Evolutionary conservation across 2,329 filamentous ascomycete species (phyloP).

Genomic region (Ophiostoma sp.): DNA sequence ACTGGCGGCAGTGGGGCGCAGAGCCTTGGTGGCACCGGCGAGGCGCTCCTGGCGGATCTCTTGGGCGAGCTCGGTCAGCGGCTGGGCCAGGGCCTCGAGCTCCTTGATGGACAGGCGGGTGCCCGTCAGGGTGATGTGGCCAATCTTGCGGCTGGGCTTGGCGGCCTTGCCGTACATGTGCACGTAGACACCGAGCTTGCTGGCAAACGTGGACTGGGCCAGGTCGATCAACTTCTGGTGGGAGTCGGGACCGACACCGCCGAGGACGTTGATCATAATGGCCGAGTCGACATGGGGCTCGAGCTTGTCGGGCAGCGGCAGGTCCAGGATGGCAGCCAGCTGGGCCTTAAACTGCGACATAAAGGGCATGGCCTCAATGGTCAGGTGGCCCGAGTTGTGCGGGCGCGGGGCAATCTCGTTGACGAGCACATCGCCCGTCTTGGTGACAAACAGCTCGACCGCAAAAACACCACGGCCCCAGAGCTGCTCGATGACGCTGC

Average conservation of each 20-base stretch:
- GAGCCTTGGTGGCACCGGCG: conserved; percentile 36
- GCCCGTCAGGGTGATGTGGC: conserved; percentile 80
- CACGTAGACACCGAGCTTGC: conserved; percentile 52
- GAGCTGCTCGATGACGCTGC: conserved; percentile 71
- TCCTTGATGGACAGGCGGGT: conserved; percentile 58
- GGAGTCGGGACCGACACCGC: conserved; percentile 59
- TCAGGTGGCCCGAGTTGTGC: conserved; percentile 93
- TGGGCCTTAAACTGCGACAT: conserved; percentile 91
- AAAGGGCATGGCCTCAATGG: conserved; percentile 82
- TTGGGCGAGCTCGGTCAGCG: conserved; percentile 63
- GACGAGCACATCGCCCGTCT: conserved; percentile 65
- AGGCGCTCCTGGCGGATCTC: conserved; percentile 53
- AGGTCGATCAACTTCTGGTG: conserved; percentile 50
- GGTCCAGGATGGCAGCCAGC: conserved; percentile 72
- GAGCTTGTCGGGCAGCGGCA: conserved; percentile 52
- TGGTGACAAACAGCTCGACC: conserved; percentile 88
- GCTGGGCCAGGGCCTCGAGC: conserved; percentile 53
- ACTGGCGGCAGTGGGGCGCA: conserved; percentile 35
- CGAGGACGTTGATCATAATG: conserved; percentile 80
- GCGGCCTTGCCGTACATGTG: conserved; percentile 92
- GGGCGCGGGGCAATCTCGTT: conserved; percentile 79
- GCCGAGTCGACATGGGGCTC: conserved; percentile 54
- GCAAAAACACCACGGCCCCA: conserved; percentile 91
- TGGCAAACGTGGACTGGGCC: conserved; percentile 41
- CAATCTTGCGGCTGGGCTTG: conserved; percentile 87